Conservation (phyloP, 345 rosid genomes). For the Populus alba region DNA sequence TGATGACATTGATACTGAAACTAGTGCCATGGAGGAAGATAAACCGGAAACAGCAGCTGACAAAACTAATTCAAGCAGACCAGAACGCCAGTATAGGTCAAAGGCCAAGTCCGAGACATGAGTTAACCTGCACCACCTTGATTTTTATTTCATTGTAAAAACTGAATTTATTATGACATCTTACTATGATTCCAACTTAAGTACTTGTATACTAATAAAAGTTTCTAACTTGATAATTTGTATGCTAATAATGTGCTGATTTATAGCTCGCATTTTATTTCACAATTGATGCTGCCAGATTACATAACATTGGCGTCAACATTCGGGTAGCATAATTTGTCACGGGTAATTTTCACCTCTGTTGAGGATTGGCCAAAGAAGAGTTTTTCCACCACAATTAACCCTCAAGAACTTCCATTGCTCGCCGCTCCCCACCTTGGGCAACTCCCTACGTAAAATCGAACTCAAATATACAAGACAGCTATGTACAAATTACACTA, state of each 20-base stretch:
- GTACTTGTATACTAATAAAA: background rate
- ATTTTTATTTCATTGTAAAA: background rate
- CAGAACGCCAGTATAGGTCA: slow-evolving; percentile 56
- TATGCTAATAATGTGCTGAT: background rate
- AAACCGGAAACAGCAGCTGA: slow-evolving; percentile 17
- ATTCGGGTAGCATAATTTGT: background rate
- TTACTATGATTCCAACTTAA: background rate
- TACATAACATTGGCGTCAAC: background rate
- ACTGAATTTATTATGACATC: background rate
- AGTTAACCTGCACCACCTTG: background rate
- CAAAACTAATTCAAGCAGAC: slow-evolving; percentile 24
- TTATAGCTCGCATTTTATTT: background rate
- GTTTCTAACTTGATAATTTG: background rate
- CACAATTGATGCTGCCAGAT: background rate
- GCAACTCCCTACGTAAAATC: background rate
- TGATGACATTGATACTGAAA: slow-evolving; percentile 1
- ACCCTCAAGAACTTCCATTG: background rate
- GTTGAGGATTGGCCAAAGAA: background rate
- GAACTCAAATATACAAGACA: background rate
- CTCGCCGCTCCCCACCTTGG: background rate
- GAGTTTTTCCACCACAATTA: background rate
- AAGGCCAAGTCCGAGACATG: slow-evolving; percentile 36
- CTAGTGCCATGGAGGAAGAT: slow-evolving; percentile 20
- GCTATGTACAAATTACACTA: too few relatives aligned
- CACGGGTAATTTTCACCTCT: background rate